Conservation (phyloP, 352 stramenopile genomes). For the Phytophthora citrophthora region DNA sequence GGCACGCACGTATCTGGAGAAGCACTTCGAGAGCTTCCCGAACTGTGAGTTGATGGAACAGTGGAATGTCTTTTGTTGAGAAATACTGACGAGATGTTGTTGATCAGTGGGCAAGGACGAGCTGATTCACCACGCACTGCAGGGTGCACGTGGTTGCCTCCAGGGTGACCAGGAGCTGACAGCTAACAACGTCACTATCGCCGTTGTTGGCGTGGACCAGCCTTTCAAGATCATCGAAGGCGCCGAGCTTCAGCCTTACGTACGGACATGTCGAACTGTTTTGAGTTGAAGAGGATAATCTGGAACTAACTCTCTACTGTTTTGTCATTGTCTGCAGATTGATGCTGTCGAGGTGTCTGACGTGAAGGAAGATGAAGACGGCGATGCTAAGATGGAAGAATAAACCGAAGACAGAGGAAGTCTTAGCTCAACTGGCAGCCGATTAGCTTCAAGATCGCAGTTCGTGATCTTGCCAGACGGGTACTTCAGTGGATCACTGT, state of each 20-base stretch:
- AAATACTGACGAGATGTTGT: constrained; percentile 4
- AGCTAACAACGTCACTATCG: constrained; percentile 92
- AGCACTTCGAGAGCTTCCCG: constrained; percentile 96
- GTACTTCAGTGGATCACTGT: constrained; percentile 8
- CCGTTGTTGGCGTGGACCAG: constrained; percentile 94
- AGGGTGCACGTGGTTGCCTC: constrained; percentile 96
- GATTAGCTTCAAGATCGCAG: neutral
- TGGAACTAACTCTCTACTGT: constrained; percentile 4
- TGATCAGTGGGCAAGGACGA: constrained; percentile 91
- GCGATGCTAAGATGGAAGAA: constrained; percentile 85
- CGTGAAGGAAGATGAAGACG: constrained; percentile 79
- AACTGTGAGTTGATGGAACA: constrained; percentile 55
- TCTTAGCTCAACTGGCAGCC: constrained; percentile 1
- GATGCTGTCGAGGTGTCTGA: constrained; percentile 87
- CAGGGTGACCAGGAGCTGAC: constrained; percentile 96
- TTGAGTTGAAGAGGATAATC: neutral
- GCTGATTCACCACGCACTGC: constrained; percentile 98
- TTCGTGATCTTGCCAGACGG: constrained; percentile 11
- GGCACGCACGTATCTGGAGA: constrained; percentile 99
- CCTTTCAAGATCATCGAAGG: constrained; percentile 95
- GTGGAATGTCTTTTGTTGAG: neutral
- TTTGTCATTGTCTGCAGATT: constrained; percentile 52
- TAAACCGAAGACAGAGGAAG: constrained; percentile 36
- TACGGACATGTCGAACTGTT: constrained; percentile 42
- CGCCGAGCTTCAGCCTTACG: constrained; percentile 93